Evolutionary conservation across 129 eudicot genomes (phyloP), one percentile per base, ranked within the genome.

Genomic region (Chrysanthemum lavandulifolium): DNA sequence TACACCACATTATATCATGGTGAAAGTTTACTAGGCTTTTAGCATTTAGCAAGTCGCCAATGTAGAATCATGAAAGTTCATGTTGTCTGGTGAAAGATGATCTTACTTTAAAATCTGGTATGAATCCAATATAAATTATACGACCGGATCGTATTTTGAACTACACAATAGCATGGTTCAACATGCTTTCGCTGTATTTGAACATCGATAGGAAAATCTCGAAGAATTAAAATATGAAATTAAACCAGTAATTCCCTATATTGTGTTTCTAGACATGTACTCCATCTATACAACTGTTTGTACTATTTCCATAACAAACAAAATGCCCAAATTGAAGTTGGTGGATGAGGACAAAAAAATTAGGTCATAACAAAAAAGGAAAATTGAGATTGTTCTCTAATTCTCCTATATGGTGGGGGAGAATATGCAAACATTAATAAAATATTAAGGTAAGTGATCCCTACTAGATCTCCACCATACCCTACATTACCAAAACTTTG

Each of bases 401-500:
- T 77, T 69, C 66, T 77, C 76, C 81, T 70, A 13, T 70, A 21
- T 62, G 70, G 81, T 69, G 81, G 71, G 62, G 76, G 73, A 77
- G 57, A 62, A 74, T 12, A 52, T 58, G 66, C 60, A 68, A 31
- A 76, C 36, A 69, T 10, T 57, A 77, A 51, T 19, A 69, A 45
- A 33, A 62, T 36, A 67, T 53, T 65, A 40, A 62, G 59, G 77
- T 63, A 54, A 78, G 82, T 78, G 82, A 78, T 78, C 82, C 76
- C 73, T 78, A 54, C 82, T 78, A 71, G 82, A 78, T 78, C 76
- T 78, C 82, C 82, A 78, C 82, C 81, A 77, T 77, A 60, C 71
- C 81, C 81, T 52, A 70, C 81, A 69, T 31, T 51, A 69, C 65
- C 82, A 76, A 76, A 56, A 25, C 52, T 19, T 19, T 75, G 72